Base-by-base conservation (phyloP, 805 yeast genomes). In the Candida endomychidarum region DNA sequence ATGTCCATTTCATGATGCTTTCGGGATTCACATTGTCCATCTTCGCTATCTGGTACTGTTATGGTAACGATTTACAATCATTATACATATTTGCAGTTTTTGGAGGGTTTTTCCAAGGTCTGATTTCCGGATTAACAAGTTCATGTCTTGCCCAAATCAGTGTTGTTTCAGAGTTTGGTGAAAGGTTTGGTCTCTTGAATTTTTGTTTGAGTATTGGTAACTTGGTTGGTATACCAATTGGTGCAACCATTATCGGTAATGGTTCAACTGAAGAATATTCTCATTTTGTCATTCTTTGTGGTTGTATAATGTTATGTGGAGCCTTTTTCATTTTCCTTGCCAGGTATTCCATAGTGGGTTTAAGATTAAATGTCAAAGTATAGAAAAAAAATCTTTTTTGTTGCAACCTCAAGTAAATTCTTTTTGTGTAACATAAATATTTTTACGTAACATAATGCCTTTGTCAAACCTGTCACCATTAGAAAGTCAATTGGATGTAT, bases 91-190 rank as follows among this genome's bases (percentile, higher is more conserved):
- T 60, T 48, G 55, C 69, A 2, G 58, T 53, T 4, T 35, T 63
- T 19, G 66, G 61, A 19, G 72, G 72, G 0, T 60, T 52, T 37
- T 61, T 58, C 41, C 56, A 54, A 48, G 65, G 67, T 5, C 55
- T 63, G 33, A 61, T 66, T 20, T 52, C 64, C 30, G 57, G 67
- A 19, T 50, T 65, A 47, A 49, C 66, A 11, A 70, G 71, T 3
- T 52, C 65, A 2, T 83, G 89, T 47, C 70, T 82, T 15, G 78
- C 85, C 0, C 77, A 76, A 34, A 77, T 84, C 20, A 74, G 81
- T 4, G 58, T 59, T 6, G 70, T 59, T 12, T 53, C 57, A 34
- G 61, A 63, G 35, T 60, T 66, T 40, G 71, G 71, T 23, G 59
- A 59, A 30, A 57, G 59, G 23, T 65, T 63, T 42, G 68, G 70